These are phyloP conservation scores for Neofusicoccum laricinum DNA, from an alignment of 2,329 filamentous ascomycete species.

Conservation along the genomic window DNA sequence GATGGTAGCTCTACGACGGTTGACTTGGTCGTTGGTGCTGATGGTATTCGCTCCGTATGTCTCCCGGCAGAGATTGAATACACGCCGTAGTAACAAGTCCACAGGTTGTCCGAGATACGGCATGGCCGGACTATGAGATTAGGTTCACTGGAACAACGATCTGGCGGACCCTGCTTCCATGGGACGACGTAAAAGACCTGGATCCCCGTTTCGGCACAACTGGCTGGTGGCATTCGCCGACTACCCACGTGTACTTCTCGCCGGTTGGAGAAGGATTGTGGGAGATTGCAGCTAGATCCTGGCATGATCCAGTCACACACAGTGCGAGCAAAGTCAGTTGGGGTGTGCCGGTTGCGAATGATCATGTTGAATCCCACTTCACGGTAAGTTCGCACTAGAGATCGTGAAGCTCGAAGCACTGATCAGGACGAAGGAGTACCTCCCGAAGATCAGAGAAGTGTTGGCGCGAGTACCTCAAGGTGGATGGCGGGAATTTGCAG, in stretches of 20 bases:
- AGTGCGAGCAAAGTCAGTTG: conserved; percentile 33
- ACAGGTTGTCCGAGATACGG: conserved; percentile 42
- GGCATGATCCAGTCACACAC: conserved; percentile 30
- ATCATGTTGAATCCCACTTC: conserved; percentile 39
- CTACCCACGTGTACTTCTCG: conserved; percentile 41
- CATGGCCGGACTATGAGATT: conserved; percentile 44
- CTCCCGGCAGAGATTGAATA: not conserved
- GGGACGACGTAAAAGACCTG: conserved; percentile 27
- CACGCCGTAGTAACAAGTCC: conserved; percentile 2
- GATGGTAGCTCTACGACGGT: conserved; percentile 41
- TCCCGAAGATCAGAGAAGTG: conserved; percentile 40
- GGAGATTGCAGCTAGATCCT: conserved; percentile 40
- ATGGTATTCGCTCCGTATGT: conserved; percentile 48
- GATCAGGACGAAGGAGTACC: conserved; percentile 34
- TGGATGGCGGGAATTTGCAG: conserved; percentile 48
- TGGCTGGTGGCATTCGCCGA: conserved; percentile 45
- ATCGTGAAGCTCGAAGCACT: not conserved
- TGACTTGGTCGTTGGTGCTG: conserved; percentile 52
- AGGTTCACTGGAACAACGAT: conserved; percentile 51
- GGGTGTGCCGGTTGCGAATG: conserved; percentile 38
- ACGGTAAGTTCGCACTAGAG: conserved; percentile 18
- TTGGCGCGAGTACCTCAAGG: conserved; percentile 38
- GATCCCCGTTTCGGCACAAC: conserved; percentile 33
- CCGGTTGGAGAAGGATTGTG: conserved; percentile 35
- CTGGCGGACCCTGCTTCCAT: conserved; percentile 45